These are phyloP conservation scores for Microbotryomycetes sp. DNA, from an alignment of 1,284 basidiomycete genomes.

Conservation along the genomic window DNA sequence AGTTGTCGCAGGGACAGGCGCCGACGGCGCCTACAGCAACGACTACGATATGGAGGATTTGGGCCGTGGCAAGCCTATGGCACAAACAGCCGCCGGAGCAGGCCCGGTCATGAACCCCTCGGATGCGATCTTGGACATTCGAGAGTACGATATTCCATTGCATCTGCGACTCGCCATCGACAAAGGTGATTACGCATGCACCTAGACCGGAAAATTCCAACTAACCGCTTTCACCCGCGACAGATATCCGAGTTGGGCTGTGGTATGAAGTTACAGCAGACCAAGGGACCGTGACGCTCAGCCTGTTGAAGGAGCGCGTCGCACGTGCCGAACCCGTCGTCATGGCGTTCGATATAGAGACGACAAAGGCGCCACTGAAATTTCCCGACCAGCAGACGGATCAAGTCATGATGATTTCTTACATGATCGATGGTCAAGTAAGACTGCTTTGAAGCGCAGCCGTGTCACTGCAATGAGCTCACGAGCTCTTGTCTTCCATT, in stretches of 20 bases:
- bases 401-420: slow-evolving; percentile 99
- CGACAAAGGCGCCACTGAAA: slow-evolving; percentile 95
- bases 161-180: slow-evolving; percentile 98
- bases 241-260: slow-evolving; percentile 87
- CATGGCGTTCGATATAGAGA: slow-evolving; percentile 99
- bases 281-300: slow-evolving; percentile 71
- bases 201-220: not conserved
- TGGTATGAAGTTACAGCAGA: slow-evolving; percentile 85
- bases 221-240: not conserved
- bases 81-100: slow-evolving; percentile 41
- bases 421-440: slow-evolving; percentile 76
- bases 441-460: not conserved
- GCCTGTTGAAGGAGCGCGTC: slow-evolving; percentile 69
- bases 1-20: slow-evolving; percentile 61
- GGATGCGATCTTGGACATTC: slow-evolving; percentile 71
- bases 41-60: slow-evolving; percentile 58
- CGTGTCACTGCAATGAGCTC: no score
- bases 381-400: slow-evolving; percentile 94
- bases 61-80: slow-evolving; percentile 34
- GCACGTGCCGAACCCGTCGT: slow-evolving; percentile 99
- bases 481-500: slow-evolving; percentile 21
- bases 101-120: slow-evolving; percentile 49
- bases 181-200: slow-evolving; percentile 50
- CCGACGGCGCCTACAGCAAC: slow-evolving; percentile 19
- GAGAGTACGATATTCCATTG: slow-evolving; percentile 96